Base-by-base conservation (phyloP, 202 grass and related monocot genomes). In the Setaria viridis region DNA sequence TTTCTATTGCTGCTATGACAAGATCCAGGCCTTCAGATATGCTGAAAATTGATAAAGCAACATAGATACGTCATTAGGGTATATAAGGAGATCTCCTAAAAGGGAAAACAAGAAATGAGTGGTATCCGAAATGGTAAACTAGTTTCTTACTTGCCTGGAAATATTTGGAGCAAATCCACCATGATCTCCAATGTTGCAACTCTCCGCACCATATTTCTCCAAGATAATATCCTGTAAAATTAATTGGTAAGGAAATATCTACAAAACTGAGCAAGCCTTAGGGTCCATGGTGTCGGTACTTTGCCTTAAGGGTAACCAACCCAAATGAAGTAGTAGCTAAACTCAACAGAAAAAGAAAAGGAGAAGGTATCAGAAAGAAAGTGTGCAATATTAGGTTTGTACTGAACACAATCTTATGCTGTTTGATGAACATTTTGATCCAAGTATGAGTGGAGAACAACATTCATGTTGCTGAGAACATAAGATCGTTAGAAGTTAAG, bases 101-200 rank as follows among this genome's bases (percentile, higher is more conserved):
- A 33, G 74, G 34, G 17, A 56, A 79, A 34, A 50, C 5, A 79
- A 54, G 32, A 85, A 78, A 58, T 4, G n/a, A 79, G 25, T 3
- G 11, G 29, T 74, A 30, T 48, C 13, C 51, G 14, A 8, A 79
- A 77, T 70, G 7, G 9, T 74, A 82, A 76, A 74, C 66, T 46
- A 80, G 48, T 85, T 84, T 58, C 77, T 82, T 86, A 85, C 90
- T 88, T 96, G 80, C 97, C 91, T 94, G 79, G 88, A 91, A 90
- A 99, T 92, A 93, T 99, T 94, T 83, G 94, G 92, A 88, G 97
- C 93, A 94, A 99, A 91, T 58, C 97, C 94, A 72, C 94, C 93
- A 89, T 99, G 92, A 56, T 96, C 77, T 45, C 97, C 90, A 77
- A 94, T 87, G 85, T 94, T 96, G 89, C 90, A 96, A 62, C 88